Base-by-base conservation (phyloP, 345 rosid species). In the Populus euphratica region DNA sequence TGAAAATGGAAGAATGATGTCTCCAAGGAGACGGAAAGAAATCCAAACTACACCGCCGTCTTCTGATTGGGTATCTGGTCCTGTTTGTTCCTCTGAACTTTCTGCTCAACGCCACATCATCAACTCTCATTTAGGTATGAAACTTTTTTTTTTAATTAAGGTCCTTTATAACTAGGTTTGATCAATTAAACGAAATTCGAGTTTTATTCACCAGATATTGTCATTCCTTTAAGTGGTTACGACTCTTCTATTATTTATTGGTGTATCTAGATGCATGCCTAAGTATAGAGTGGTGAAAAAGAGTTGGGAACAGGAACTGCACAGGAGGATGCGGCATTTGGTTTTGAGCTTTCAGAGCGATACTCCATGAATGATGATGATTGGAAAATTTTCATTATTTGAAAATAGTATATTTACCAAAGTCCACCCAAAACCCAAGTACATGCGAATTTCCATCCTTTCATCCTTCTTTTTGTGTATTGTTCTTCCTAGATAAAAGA, bases 101-200 rank as follows among this genome's bases (percentile, higher is more conserved):
- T 77, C 84, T 13, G 87, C 87, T 16, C 88, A 80, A 77, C 86
- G 87, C 72, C 56, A 75, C 62, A 43, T 50, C 65, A 81, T 91
- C 83, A 91, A 90, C 78, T 79, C 88, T 77, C 96, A 91, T 86
- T 84, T 91, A 35, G 94, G 96, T 91, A 86, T 41, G 56, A 52
- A 1, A 47, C 23, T 16, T 65, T 38, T 23, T 8, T 18, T 11
- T 63, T 20, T 2, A 12, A 5, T 6, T 36, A 9, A 8, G 31
- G 29, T 49, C 21, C 12, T 72, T 68, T 68, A 9, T 33, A 21
- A 65, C 6, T 17, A 65, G 41, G 27, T 59, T 59, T 59, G 10
- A 59, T 23, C n/a, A 23, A 4, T n/a, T 41, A 63, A 44, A 63
- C 2, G 4, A 23, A 73, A 18, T 25, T 16, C 43, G 21, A 20